These are phyloP conservation scores for Floccularia luteovirens DNA, from an alignment of 768 basidiomycete species.

Conservation along the genomic window DNA sequence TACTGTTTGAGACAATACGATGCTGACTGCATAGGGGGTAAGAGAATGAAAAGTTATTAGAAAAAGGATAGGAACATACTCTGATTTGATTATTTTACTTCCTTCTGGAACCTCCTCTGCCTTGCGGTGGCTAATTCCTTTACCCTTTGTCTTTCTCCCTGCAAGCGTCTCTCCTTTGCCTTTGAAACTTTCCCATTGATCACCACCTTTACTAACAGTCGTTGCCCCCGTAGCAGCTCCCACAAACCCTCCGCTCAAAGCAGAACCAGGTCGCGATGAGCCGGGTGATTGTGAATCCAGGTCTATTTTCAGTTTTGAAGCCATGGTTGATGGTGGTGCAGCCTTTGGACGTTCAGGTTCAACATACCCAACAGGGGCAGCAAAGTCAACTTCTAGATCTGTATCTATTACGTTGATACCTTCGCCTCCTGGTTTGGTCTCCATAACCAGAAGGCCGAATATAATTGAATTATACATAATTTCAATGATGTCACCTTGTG, in stretches of 20 bases:
- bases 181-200: conserved; percentile 93
- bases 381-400: conserved; percentile 98
- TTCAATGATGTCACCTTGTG: conserved; percentile 96
- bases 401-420: conserved; percentile 92
- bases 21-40: conserved; percentile 51
- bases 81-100: conserved; percentile 87
- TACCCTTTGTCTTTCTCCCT: conserved; percentile 92
- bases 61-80: conserved; percentile 45
- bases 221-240: conserved; percentile 38
- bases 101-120: conserved; percentile 70
- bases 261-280: conserved; percentile 74
- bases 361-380: conserved; percentile 85
- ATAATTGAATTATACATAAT: conserved; percentile 95
- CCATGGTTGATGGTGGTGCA: conserved; percentile 84
- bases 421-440: conserved; percentile 75
- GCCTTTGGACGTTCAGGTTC: conserved; percentile 88
- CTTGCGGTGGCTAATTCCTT: conserved; percentile 80
- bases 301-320: conserved; percentile 94
- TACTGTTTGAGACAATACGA: conserved; percentile 76
- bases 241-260: conserved; percentile 62
- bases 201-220: conserved; percentile 65
- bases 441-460: conserved; percentile 95
- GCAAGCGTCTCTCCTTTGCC: conserved; percentile 88
- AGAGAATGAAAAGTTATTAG: not conserved
- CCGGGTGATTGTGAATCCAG: conserved; percentile 80